phyloP scores from a whole-genome alignment of 805 yeast genomes.

The Ogataea sp. region DNA sequence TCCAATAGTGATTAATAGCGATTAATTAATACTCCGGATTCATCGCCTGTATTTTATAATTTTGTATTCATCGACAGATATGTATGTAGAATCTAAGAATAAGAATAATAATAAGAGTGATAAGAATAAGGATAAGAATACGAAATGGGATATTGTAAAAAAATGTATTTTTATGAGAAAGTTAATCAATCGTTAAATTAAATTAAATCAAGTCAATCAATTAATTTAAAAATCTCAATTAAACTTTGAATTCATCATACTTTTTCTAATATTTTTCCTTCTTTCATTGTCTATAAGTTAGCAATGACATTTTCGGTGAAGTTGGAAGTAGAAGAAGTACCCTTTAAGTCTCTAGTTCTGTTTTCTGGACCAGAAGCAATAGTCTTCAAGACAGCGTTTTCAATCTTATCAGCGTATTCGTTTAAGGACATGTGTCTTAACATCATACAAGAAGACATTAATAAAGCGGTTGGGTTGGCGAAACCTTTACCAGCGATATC shows the following conservation, averaged over 20 bases:
- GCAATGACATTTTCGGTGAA: conserved; percentile 89
- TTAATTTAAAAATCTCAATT: too few species aligned
- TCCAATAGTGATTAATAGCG: too few species aligned
- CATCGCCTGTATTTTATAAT: background rate
- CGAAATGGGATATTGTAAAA: too few species aligned
- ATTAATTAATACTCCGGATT: too few species aligned
- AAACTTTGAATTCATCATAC: too few species aligned
- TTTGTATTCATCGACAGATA: background rate
- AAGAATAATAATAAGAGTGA: background rate
- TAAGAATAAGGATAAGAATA: too few species aligned
- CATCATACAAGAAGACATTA: conserved; percentile 97
- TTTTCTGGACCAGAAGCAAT: conserved; percentile 93
- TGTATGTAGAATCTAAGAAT: conserved; percentile 1
- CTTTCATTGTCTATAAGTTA: conserved; percentile 45
- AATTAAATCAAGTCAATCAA: too few species aligned
- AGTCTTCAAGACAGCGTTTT: conserved; percentile 78
- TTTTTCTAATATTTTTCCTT: too few species aligned
- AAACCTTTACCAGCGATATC: conserved; percentile 98
- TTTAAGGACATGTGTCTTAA: conserved; percentile 94
- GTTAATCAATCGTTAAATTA: too few species aligned
- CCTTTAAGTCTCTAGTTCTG: conserved; percentile 96
- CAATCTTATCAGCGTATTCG: conserved; percentile 75
- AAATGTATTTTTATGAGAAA: too few species aligned
- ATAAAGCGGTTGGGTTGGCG: conserved; percentile 97
- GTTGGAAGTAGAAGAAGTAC: conserved; percentile 79